Evolutionary conservation across 148 eudicot genomes (phyloP).

Genomic region (Rhododendron kiyosumense): DNA sequence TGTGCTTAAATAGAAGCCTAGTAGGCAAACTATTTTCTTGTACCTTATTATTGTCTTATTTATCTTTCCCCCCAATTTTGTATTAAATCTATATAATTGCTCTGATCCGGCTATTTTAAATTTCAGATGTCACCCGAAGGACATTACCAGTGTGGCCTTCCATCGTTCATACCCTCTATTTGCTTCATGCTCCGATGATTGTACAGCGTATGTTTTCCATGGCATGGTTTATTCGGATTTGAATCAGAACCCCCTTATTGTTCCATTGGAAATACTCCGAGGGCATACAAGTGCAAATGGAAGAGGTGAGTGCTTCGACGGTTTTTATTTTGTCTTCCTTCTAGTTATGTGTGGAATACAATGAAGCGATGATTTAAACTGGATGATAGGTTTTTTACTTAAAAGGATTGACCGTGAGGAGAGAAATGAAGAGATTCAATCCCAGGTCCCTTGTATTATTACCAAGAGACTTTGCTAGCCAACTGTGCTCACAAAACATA

Average conservation of each 20-base stretch:
- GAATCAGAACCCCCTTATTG: constrained; percentile 79
- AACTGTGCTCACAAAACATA: background rate
- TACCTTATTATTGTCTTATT: background rate
- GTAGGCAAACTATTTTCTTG: background rate
- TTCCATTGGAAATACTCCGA: constrained; percentile 70
- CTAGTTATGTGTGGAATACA: background rate
- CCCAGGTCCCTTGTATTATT: background rate
- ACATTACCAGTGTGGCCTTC: constrained; percentile 70
- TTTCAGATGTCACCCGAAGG: constrained; percentile 74
- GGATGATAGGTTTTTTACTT: background rate
- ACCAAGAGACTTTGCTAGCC: background rate
- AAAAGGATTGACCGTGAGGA: background rate
- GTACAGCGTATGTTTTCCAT: constrained; percentile 79
- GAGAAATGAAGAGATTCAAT: background rate
- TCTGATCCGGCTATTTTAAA: constrained; percentile 11
- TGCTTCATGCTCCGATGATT: constrained; percentile 89
- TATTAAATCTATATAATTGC: background rate
- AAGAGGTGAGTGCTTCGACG: constrained; percentile 47
- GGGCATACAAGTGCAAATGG: constrained; percentile 69
- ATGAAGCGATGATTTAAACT: background rate
- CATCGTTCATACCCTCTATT: constrained; percentile 89
- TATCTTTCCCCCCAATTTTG: background rate
- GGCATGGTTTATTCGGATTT: constrained; percentile 98
- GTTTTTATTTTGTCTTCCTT: background rate
- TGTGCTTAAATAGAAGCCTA: background rate